A percentile compares a stretch with the other conserved stretches of the same genome.
Conservation (phyloP, 306 rosid species). For the Morella rubra region DNA sequence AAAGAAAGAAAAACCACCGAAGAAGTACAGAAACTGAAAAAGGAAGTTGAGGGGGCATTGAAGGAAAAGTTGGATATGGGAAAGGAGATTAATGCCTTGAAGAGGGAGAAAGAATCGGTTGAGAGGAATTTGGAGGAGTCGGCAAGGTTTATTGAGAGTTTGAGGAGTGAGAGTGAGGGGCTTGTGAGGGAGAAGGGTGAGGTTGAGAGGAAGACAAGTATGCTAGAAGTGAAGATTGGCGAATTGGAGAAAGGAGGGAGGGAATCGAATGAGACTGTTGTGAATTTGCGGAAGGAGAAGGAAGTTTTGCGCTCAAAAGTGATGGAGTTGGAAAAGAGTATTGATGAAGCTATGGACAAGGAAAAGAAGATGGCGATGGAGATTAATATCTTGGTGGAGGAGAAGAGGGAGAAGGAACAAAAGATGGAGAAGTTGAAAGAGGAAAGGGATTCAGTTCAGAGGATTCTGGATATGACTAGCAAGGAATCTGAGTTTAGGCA, state of each 20-base stretch:
- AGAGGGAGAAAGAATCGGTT: constrained; percentile 40
- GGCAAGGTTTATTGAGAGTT: constrained; percentile 21
- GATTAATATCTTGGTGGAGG: constrained; percentile 28
- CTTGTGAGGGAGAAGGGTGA: constrained; percentile 43
- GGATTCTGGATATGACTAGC: constrained; percentile 20
- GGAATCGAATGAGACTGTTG: constrained; percentile 26
- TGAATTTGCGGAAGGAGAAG: constrained; percentile 29
- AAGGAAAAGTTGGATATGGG: constrained; percentile 38
- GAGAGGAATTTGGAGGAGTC: constrained; percentile 37
- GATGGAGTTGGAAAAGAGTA: constrained; percentile 34
- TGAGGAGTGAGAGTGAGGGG: constrained; percentile 39
- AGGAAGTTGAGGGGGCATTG: constrained; percentile 24
- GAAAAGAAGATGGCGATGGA: constrained; percentile 37
- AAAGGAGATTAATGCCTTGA: constrained; percentile 22
- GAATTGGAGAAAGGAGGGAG: constrained; percentile 42
- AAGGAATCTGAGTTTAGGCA: constrained; percentile 34
- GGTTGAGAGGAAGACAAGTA: constrained; percentile 26
- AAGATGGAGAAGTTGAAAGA: constrained; percentile 37
- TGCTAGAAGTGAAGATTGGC: constrained; percentile 19
- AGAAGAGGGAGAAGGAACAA: constrained; percentile 46
- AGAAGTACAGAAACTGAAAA: constrained; percentile 33
- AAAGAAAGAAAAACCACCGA: constrained; percentile 27
- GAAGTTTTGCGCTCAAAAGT: constrained; percentile 22
- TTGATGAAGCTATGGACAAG: constrained; percentile 32
- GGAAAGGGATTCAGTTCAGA: constrained; percentile 10